Base-by-base conservation (phyloP, 106 monocot genomes). In the Dioscorea dumetorum region DNA sequence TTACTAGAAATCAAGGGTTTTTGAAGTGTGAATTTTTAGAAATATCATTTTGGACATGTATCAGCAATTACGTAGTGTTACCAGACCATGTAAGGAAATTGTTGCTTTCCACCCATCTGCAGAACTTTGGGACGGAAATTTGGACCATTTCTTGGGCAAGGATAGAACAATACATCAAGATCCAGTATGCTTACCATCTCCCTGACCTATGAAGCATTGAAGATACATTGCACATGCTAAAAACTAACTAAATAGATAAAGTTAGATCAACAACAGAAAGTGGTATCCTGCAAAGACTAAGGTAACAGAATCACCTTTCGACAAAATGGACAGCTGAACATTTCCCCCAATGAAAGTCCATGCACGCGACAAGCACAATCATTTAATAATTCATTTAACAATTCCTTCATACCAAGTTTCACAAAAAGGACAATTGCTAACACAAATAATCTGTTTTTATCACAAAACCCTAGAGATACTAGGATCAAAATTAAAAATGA, bases 61-160 rank as follows among this genome's bases (percentile, higher is more conserved):
- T 35, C 34, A 63, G 4, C 28, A 32, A 5, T 18, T 35, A 50
- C 58, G 51, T 21, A 73, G 62, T 62, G 34, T 52, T 66, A 49
- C 20, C 79, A 60, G 22, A 89, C 95, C 95, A 97, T 92, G 71
- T 97, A 97, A 63, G 95, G 95, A 56, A 97, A 97, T 63, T 92
- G 91, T 54, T 89, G 78, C 63, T 97, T 97, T 63, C 95, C 95
- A 68, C 92, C 95, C 82, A 97, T 76, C 57, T 97, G 79, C 31
- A 86, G 48, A 33, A 81, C 91, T 72, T 92, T 92, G 11, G 86
- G 86, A 50, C 95, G 88, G 72, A 88, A 92, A 41, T 85, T 92
- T 33, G 95, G 95, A 50, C 95, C 80, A 73, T 97, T 91, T 82
- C 72, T 81, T 57, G 95, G 95, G 70, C 95, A 97, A 48, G 95